Evolutionary conservation across 352 stramenopile species (phyloP).

Genomic region (Phytophthora sp.): DNA sequence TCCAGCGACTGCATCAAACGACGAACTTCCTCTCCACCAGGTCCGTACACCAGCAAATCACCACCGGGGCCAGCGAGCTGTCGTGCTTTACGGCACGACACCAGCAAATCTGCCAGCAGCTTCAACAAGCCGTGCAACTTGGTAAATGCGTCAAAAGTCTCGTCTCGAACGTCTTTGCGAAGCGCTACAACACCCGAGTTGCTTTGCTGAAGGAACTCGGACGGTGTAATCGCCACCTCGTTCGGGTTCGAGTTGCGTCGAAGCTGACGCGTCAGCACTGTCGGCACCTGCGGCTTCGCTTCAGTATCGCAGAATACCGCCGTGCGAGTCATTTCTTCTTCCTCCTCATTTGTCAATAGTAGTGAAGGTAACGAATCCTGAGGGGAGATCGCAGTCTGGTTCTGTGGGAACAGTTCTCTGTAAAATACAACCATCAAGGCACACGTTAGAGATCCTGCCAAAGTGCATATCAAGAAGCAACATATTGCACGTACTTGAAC

Average conservation of each 20-base stretch:
- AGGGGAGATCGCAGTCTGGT: slow-evolving; percentile 34
- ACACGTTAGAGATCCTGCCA: slow-evolving; percentile 9
- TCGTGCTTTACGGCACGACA: slow-evolving; percentile 84
- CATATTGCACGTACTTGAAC: slow-evolving; percentile 64
- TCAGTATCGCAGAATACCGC: slow-evolving; percentile 79
- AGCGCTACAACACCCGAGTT: slow-evolving; percentile 80
- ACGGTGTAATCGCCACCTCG: slow-evolving; percentile 59
- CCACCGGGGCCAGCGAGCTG: slow-evolving; percentile 80
- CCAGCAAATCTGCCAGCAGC: slow-evolving; percentile 79
- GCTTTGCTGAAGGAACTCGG: slow-evolving; percentile 70
- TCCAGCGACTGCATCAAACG: slow-evolving; percentile 85
- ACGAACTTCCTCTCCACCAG: slow-evolving; percentile 82
- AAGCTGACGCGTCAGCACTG: slow-evolving; percentile 63
- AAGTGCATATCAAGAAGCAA: not conserved
- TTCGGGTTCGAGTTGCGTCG: slow-evolving; percentile 49
- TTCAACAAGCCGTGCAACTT: slow-evolving; percentile 83
- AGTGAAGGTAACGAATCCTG: slow-evolving; percentile 55
- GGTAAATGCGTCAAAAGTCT: slow-evolving; percentile 77
- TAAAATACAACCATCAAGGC: slow-evolving; percentile 7
- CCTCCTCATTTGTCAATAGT: slow-evolving; percentile 73
- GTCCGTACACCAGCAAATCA: slow-evolving; percentile 86
- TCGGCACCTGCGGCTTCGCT: slow-evolving; percentile 68
- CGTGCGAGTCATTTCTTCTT: slow-evolving; percentile 70
- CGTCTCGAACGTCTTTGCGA: slow-evolving; percentile 56
- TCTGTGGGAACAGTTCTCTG: slow-evolving; percentile 63